Evolutionary conservation across 805 yeast genomes (phyloP), one percentile per base, ranked within the genome.

Genomic region (Pichia scutulata): DNA sequence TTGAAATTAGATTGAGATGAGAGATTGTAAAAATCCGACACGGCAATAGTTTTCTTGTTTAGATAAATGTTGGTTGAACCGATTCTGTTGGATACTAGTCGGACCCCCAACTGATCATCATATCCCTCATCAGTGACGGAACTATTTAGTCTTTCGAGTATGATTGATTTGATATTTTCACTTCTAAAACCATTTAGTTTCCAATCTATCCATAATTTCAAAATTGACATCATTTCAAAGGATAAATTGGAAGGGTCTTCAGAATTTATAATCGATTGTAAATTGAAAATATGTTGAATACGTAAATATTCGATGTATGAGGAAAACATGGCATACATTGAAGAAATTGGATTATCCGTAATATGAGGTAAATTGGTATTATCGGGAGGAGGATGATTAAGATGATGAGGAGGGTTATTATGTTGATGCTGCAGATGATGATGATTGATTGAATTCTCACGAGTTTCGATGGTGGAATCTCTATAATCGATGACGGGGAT

Each of bases 161-260:
- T 39, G 53, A 51, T 23, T 19, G 51, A 23, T 40, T 51, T 57
- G 13, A 60, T 60, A n/a, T 58, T 23, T 12, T 49, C 40, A 10
- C 67, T 65, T 21, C 52, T 26, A 23, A 54, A 47, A 1, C 69
- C 68, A 47, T 61, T 55, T 43, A 62, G 41, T 50, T 65, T 65
- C 53, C 66, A 66, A 47, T 64, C 68, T 26, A 67, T 52, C 52
- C 66, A 65, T n/a, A 63, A 50, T 41, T 61, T 62, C 26, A 61
- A 52, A 30, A 66, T 45, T 5, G 55, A 48, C 7, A 64, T 21
- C 4, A 56, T 52, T 22, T 59, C 61, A 3, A 41, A 30, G 19
- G 39, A 26, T 18, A 45, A 26, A 21, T 54, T 44, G 28, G 48
- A 50, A 21, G 53, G 48, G 18, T 55, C 41, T 9, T 52, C 51